Conservation (phyloP, 148 eudicot species). For the Vaccinium myrtillus region DNA sequence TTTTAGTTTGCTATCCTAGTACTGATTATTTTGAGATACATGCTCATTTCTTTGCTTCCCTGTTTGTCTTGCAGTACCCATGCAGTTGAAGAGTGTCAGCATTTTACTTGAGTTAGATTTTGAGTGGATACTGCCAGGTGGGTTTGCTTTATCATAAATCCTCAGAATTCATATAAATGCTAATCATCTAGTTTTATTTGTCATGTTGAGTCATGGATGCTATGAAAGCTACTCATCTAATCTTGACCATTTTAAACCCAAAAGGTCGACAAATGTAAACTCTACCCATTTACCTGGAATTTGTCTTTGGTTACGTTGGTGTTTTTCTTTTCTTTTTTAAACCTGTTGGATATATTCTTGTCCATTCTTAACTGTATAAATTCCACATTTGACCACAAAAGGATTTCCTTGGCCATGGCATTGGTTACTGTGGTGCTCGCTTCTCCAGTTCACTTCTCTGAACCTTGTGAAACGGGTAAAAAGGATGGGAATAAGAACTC, state of each 20-base stretch:
- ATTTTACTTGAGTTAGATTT: slow-evolving; percentile 42
- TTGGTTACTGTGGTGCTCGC: no score
- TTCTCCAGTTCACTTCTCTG: no score
- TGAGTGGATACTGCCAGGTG: slow-evolving; percentile 58
- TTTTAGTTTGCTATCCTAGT: background rate
- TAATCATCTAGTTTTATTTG: background rate
- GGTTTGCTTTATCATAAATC: background rate
- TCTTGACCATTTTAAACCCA: background rate
- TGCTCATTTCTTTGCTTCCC: background rate
- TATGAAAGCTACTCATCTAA: slow-evolving; percentile 4
- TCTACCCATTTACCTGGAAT: background rate
- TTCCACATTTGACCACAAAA: background rate
- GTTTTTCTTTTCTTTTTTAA: background rate
- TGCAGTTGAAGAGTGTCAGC: slow-evolving; percentile 39
- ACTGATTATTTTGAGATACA: background rate
- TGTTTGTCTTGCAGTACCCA: slow-evolving; percentile 31
- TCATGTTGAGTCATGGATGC: background rate
- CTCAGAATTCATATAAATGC: background rate
- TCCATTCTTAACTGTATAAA: background rate
- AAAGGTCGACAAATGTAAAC: background rate
- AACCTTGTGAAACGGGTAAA: no score
- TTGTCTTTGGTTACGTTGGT: background rate
- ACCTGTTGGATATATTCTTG: background rate
- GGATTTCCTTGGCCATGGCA: background rate
- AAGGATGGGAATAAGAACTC: no score